Percentiles rank a stretch among this genome's conserved stretches.
Conservation (phyloP, 2,329 filamentous ascomycete genomes). For the Botrytis galanthina region DNA sequence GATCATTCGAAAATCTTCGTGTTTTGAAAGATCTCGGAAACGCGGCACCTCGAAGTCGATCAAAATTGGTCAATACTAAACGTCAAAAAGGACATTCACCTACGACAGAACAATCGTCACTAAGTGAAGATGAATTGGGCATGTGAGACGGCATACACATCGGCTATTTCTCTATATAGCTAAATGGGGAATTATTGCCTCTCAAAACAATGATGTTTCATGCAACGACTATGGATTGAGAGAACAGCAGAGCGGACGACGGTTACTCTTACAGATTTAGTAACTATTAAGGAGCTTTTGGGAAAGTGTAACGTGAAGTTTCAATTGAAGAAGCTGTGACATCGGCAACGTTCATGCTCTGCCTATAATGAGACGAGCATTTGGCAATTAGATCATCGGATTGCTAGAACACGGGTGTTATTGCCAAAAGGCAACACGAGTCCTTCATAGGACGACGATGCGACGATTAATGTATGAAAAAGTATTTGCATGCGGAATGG, state of each 20-base stretch:
- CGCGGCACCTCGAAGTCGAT: background rate
- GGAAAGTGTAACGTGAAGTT: background rate
- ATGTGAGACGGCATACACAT: constrained; percentile 25
- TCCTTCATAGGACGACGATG: background rate
- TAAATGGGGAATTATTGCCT: background rate
- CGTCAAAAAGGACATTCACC: background rate
- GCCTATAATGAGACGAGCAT: background rate
- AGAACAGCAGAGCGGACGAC: background rate
- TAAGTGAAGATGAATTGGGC: constrained; percentile 37
- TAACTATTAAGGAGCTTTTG: background rate
- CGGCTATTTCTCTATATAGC: background rate
- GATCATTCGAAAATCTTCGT: constrained; percentile 24
- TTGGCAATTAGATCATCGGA: background rate
- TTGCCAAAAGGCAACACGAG: background rate
- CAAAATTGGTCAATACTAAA: background rate
- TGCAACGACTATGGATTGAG: background rate
- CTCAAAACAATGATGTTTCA: background rate
- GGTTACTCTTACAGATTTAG: background rate
- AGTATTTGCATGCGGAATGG: background rate
- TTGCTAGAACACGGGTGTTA: background rate
- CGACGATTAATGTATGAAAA: constrained; percentile 1
- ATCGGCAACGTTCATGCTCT: background rate
- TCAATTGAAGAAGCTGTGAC: background rate
- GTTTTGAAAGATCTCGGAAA: constrained; percentile 27
- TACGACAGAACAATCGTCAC: background rate